Evolutionary conservation across 2,329 filamentous ascomycete genomes (phyloP).

Genomic region (Chaetomium globosum): DNA sequence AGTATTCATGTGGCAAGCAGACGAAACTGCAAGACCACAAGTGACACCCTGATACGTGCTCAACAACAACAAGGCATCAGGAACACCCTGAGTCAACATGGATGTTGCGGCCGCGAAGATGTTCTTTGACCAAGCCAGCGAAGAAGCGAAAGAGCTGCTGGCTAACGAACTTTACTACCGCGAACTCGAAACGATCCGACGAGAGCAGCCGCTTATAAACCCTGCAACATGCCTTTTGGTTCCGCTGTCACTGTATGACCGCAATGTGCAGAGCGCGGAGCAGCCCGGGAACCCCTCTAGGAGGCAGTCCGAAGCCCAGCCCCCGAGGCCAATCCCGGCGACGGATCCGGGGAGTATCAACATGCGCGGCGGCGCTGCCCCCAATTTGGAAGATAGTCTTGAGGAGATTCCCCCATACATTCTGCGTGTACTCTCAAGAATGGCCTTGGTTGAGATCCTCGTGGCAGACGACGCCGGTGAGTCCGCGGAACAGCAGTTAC

Average conservation of each 20-base stretch:
- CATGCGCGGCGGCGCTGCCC: conserved; percentile 5
- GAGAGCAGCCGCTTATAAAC: conserved; percentile 23
- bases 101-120: background rate
- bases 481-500: background rate
- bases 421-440: conserved; percentile 2
- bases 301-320: background rate
- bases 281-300: background rate
- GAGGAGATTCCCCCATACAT: too few relatives aligned
- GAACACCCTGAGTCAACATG: too few relatives aligned
- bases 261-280: background rate
- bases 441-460: background rate
- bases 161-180: conserved; percentile 18
- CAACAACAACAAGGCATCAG: too few relatives aligned
- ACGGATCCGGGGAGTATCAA: background rate
- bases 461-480: background rate
- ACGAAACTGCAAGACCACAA: too few relatives aligned
- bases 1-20: too few relatives aligned
- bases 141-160: conserved; percentile 7
- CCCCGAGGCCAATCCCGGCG: background rate
- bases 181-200: conserved; percentile 30
- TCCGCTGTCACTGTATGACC: conserved; percentile 7
- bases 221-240: background rate
- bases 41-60: too few relatives aligned
- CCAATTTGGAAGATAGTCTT: too few relatives aligned
- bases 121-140: conserved; percentile 1